Base-by-base conservation (phyloP, 306 rosid species). In the Chamaecrista fasciculata region DNA sequence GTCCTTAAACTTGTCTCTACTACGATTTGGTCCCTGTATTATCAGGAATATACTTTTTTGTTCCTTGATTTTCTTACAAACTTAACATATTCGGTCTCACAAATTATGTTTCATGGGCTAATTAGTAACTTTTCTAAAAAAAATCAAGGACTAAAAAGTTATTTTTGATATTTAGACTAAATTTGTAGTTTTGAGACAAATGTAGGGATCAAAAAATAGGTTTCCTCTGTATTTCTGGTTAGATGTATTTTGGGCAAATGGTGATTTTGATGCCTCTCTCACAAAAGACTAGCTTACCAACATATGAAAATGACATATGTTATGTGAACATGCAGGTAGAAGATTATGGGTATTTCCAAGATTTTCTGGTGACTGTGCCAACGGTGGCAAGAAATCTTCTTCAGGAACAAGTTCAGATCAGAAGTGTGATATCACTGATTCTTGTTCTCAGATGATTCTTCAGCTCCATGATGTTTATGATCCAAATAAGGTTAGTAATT, bases 391-490 rank as follows among this genome's bases (percentile, higher is more conserved):
- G 73, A 91, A 87, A 76, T 78, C 89, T 39, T 77, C 68, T 49
- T 12, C 82, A 2, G 95, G 86, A 73, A 69, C 92, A 36, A 67
- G 71, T 70, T 85, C 92, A 24, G 99, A 91, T 76, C 82, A 69
- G 72, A 95, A 91, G 77, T 71, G 62, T 61, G 96, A 89, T 51
- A 89, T 95, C 31, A 85, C 88, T 5, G 97, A 91, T 84, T 82
- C 92, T 53, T 95, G 96, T 82, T 95, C 99, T 48, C 99, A 95
- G 78, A 89, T 95, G 97, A 95, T 95, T 65, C 97, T 91, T 76
- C 97, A 91, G 84, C 99, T 95, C 63, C 95, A 88, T 78, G 97
- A 95, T 72, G 96, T 95, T 76, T 91, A 91, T 87, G 97, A 95
- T 87, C 87, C 97, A 21, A 91, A 95, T 52, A 95, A 95, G 85